Conservation (phyloP, 805 yeast species). For the Limtongozyma cylindracea region DNA sequence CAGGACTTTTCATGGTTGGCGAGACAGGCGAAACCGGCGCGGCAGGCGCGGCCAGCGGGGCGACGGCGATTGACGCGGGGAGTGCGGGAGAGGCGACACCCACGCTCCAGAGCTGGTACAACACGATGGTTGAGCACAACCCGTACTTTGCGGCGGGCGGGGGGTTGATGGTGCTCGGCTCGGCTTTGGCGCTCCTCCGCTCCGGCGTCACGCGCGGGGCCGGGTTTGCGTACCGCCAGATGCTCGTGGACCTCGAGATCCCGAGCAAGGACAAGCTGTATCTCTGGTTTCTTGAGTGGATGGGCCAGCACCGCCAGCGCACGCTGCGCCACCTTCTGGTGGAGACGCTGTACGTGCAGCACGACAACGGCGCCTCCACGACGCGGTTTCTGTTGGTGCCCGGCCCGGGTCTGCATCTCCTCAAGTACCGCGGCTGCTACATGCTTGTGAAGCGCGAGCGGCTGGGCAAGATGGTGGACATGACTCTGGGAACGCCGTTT, state of each 20-base stretch:
- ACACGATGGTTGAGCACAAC: slow-evolving; percentile 35
- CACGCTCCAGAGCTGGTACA: slow-evolving; percentile 13
- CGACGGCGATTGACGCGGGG: too few species aligned
- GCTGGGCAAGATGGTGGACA: slow-evolving; percentile 67
- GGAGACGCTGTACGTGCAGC: slow-evolving; percentile 67
- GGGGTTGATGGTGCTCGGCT: slow-evolving; percentile 90
- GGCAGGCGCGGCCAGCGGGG: too few species aligned
- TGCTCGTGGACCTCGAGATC: slow-evolving; percentile 80
- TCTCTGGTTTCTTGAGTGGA: slow-evolving; percentile 91
- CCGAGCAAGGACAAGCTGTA: slow-evolving; percentile 86
- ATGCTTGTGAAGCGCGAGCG: slow-evolving; percentile 79
- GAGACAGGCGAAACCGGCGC: too few species aligned
- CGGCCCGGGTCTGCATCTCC: slow-evolving; percentile 88
- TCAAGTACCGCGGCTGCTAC: slow-evolving; percentile 66
- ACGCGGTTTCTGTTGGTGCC: slow-evolving; percentile 85
- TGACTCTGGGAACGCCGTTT: slow-evolving; percentile 80
- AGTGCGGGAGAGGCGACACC: too few species aligned
- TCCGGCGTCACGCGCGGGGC: slow-evolving; percentile 40
- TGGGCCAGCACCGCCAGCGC: slow-evolving; percentile 59
- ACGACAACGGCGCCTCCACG: slow-evolving; percentile 75
- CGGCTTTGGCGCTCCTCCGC: slow-evolving; percentile 56
- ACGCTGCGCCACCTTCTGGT: slow-evolving; percentile 71
- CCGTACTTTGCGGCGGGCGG: slow-evolving; percentile 99
- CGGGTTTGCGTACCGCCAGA: slow-evolving; percentile 47
- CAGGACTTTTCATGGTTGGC: too few species aligned